These are phyloP conservation scores for Geotrichum reessii DNA, from an alignment of 1,139 yeast genomes.

Conservation along the genomic window DNA sequence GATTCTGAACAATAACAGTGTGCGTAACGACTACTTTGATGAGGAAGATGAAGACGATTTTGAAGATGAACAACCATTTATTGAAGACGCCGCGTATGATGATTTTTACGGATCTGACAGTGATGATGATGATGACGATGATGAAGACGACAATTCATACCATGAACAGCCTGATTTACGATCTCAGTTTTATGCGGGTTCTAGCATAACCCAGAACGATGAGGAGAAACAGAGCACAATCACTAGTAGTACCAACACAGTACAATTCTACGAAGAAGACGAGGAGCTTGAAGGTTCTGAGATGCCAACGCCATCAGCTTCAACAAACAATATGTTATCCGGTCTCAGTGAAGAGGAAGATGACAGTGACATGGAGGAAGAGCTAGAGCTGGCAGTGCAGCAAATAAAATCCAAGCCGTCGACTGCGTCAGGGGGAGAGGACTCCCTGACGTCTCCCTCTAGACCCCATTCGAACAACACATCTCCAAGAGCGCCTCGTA, in stretches of 20 bases:
- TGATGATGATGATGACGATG: slow-evolving; percentile 19
- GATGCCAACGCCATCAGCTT: slow-evolving; percentile 2
- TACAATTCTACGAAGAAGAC: not conserved
- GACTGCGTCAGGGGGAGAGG: slow-evolving; percentile 19
- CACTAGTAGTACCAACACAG: not conserved
- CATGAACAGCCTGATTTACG: slow-evolving; percentile 8
- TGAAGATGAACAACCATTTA: slow-evolving; percentile 18
- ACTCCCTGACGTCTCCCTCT: slow-evolving; percentile 15
- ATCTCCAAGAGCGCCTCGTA: slow-evolving; percentile 22
- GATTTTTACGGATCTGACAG: slow-evolving; percentile 20
- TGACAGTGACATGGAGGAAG: slow-evolving; percentile 38
- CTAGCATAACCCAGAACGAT: not conserved
- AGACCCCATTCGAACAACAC: slow-evolving; percentile 22
- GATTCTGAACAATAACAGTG: slow-evolving; percentile 7
- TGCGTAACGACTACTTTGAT: slow-evolving; percentile 17
- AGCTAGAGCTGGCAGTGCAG: slow-evolving; percentile 32
- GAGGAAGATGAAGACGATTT: slow-evolving; percentile 18
- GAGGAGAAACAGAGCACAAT: not conserved
- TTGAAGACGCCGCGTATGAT: slow-evolving; percentile 19
- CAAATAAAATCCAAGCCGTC: slow-evolving; percentile 27
- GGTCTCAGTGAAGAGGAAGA: slow-evolving; percentile 31
- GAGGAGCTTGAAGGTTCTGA: slow-evolving; percentile 1
- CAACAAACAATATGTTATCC: slow-evolving; percentile 16
- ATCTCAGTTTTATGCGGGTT: not conserved
- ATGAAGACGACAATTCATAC: slow-evolving; percentile 1